Percentiles rank a stretch among this genome's conserved stretches.
Conservation (phyloP, 164 flowering plant genomes). For the Amborella trichopoda region DNA sequence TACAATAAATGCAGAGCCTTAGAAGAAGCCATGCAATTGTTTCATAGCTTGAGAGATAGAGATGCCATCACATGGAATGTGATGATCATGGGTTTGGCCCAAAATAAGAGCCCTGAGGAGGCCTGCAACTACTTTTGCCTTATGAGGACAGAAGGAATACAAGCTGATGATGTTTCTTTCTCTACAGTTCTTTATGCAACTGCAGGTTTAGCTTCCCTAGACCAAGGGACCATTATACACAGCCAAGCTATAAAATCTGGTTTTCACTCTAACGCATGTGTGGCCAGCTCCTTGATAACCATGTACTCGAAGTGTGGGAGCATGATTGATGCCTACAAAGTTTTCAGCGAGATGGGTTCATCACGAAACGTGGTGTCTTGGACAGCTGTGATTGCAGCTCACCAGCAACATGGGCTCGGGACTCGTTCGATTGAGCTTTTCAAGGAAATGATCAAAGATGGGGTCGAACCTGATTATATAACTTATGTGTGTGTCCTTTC, state of each 20-base stretch:
- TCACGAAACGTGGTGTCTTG: constrained; percentile 44
- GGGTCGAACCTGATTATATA: constrained; percentile 38
- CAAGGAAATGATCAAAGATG: constrained; percentile 34
- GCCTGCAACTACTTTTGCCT: constrained; percentile 38
- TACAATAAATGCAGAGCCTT: constrained; percentile 38
- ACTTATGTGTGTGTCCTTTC: constrained; percentile 51
- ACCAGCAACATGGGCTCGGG: constrained; percentile 46
- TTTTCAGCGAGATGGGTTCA: constrained; percentile 30
- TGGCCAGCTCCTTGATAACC: constrained; percentile 37
- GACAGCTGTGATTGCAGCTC: constrained; percentile 55
- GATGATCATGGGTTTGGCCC: constrained; percentile 37
- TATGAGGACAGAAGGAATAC: constrained; percentile 40
- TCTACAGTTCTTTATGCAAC: constrained; percentile 39
- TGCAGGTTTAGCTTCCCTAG: constrained; percentile 33
- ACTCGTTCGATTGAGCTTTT: constrained; percentile 33
- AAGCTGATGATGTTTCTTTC: constrained; percentile 19
- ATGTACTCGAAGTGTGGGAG: constrained; percentile 62
- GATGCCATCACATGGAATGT: constrained; percentile 59
- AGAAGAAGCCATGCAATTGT: constrained; percentile 27
- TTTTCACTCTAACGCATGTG: constrained; percentile 19
- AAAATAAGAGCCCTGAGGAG: constrained; percentile 30
- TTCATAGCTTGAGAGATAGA: constrained; percentile 14
- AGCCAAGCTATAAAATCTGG: constrained; percentile 39
- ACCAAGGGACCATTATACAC: constrained; percentile 38
- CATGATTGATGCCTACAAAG: constrained; percentile 24